phyloP scores from a whole-genome alignment of 78 protist species.

The Dictyostelium intermedium region DNA sequence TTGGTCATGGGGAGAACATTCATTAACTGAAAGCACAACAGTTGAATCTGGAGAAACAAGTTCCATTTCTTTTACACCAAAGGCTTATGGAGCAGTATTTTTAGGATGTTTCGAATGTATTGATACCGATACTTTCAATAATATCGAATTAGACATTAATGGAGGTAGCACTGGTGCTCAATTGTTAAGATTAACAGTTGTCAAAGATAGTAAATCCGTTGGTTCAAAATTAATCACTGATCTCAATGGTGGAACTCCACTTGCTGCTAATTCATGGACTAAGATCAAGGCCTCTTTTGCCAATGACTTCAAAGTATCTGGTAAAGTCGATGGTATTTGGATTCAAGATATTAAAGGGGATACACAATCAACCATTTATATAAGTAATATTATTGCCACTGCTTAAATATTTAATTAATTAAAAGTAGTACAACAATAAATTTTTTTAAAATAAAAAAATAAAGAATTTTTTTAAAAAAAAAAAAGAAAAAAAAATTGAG shows the following conservation, averaged over 20 bases:
- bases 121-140: neutral
- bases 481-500: no score
- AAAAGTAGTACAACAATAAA: neutral
- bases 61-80: conserved; percentile 39
- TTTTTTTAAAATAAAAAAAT: neutral
- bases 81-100: conserved; percentile 22
- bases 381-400: neutral
- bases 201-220: neutral
- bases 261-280: conserved; percentile 34
- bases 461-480: no score
- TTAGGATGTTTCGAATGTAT: conserved; percentile 20
- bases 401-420: neutral
- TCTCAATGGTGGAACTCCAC: neutral
- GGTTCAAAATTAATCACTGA: neutral
- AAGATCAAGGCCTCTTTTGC: neutral
- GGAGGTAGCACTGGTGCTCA: conserved; percentile 37
- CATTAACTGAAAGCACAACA: neutral
- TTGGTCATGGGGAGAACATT: conserved; percentile 39
- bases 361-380: conserved; percentile 15
- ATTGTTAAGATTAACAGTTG: neutral
- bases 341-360: conserved; percentile 42
- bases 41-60: neutral
- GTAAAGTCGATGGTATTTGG: conserved; percentile 31
- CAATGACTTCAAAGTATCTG: conserved; percentile 5
- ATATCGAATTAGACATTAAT: neutral